Percentiles rank a stretch among this genome's conserved stretches.
These are phyloP conservation scores for Dryadomyces quercivorus DNA, from an alignment of 2,329 filamentous ascomycete genomes.

Conservation along the genomic window DNA sequence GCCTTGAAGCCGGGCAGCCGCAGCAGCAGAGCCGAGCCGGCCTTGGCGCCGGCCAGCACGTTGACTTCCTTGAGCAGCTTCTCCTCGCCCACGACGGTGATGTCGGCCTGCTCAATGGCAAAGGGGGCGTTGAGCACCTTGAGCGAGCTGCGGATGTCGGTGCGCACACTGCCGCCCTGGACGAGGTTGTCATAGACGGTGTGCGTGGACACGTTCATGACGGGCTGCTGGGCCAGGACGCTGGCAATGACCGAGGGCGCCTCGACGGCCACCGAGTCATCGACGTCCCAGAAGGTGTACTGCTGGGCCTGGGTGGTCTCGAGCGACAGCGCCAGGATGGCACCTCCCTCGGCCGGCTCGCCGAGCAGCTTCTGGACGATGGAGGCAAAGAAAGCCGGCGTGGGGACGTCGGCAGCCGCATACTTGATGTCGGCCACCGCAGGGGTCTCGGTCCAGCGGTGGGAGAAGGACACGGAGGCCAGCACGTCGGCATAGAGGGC, in stretches of 20 bases:
- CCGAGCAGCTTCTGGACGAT: conserved; percentile 36
- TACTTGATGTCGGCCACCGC: conserved; percentile 82
- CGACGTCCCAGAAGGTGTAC: conserved; percentile 89
- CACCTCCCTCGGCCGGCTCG: conserved; percentile 22
- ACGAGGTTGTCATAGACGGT: conserved; percentile 52
- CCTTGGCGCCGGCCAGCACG: conserved; percentile 56
- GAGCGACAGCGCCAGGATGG: conserved; percentile 27
- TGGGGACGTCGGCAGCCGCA: conserved; percentile 49
- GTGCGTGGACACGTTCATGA: conserved; percentile 47
- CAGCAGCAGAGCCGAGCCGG: conserved; percentile 60
- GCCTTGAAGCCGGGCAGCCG: conserved; percentile 71
- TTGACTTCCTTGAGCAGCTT: conserved; percentile 71
- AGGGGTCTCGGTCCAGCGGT: conserved; percentile 44
- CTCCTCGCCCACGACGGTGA: conserved; percentile 66
- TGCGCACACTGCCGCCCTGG: conserved; percentile 68
- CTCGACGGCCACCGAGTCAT: conserved; percentile 54
- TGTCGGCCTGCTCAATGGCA: conserved; percentile 64
- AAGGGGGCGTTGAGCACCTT: conserved; percentile 62
- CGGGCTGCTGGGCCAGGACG: conserved; percentile 60
- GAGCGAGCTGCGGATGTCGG: conserved; percentile 65
- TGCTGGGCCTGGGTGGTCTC: conserved; percentile 51
- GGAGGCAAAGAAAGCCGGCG: conserved; percentile 39
- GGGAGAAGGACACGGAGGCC: conserved; percentile 69
- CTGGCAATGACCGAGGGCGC: conserved; percentile 50
- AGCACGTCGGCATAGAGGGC: conserved; percentile 84